Evolutionary conservation across 495 filamentous ascomycete genomes (phyloP).

Genomic region (Aspergillus egyptiacus): DNA sequence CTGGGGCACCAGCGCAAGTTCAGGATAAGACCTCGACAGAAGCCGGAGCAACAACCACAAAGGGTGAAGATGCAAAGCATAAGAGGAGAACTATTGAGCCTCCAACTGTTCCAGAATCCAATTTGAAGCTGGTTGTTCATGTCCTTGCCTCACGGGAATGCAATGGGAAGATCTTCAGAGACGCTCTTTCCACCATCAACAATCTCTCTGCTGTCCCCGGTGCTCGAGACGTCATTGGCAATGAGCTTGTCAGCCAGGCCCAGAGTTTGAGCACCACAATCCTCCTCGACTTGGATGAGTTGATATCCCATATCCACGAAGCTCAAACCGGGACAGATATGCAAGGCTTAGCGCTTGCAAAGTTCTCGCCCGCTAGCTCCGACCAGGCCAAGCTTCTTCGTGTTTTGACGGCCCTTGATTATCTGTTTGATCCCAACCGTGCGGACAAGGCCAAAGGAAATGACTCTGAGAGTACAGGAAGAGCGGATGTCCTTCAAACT

Average conservation of each 20-base stretch:
- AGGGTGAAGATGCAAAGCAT: constrained; percentile 52
- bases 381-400: constrained; percentile 93
- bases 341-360: constrained; percentile 86
- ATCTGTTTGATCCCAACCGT: constrained; percentile 77
- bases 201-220: constrained; percentile 90
- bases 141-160: constrained; percentile 95
- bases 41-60: constrained; percentile 31
- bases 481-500: constrained; percentile 74
- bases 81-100: constrained; percentile 75
- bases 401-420: constrained; percentile 91
- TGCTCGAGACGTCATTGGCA: constrained; percentile 83
- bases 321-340: constrained; percentile 88
- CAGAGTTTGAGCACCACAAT: constrained; percentile 78
- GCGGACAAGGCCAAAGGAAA: constrained; percentile 48
- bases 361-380: constrained; percentile 91
- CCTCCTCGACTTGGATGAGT: constrained; percentile 72
- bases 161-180: constrained; percentile 91
- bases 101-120: constrained; percentile 81
- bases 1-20: constrained; percentile 14
- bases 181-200: constrained; percentile 95
- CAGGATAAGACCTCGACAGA: constrained; percentile 21
- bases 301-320: constrained; percentile 81
- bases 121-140: constrained; percentile 87
- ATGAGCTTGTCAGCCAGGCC: constrained; percentile 81
- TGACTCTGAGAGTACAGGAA: constrained; percentile 49